Evolutionary conservation across 345 rosid genomes (phyloP).

Genomic region (Brassica cretica): DNA sequence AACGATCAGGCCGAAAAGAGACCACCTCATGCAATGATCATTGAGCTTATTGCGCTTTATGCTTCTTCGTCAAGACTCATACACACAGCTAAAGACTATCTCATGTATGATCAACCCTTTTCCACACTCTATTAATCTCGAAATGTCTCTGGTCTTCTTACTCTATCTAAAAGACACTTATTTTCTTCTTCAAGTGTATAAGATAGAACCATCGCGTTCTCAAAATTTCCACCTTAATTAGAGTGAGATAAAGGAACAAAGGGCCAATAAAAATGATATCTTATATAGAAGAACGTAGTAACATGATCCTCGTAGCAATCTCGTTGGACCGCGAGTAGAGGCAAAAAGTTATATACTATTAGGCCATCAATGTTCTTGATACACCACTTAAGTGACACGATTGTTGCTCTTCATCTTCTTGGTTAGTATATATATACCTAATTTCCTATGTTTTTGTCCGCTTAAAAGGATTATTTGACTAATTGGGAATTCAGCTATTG

Average conservation of each 20-base stretch:
- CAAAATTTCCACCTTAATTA: constrained; percentile 4
- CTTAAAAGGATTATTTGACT: background rate
- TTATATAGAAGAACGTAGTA: constrained; percentile 36
- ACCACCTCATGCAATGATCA: no score
- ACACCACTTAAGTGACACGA: constrained; percentile 55
- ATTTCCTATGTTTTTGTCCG: background rate
- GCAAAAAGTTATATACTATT: constrained; percentile 59
- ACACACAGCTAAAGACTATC: constrained; percentile 49
- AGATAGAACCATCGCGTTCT: constrained; percentile 20
- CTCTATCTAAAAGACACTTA: constrained; percentile 10
- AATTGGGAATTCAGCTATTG: background rate
- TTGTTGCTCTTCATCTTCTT: constrained; percentile 73
- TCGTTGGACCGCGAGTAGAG: constrained; percentile 59
- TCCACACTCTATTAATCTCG: constrained; percentile 31
- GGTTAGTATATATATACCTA: constrained; percentile 42
- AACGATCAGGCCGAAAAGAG: no score
- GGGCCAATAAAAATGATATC: constrained; percentile 43
- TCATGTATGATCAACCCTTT: constrained; percentile 36
- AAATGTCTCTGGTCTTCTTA: constrained; percentile 19
- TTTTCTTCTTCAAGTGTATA: constrained; percentile 16
- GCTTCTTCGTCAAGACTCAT: constrained; percentile 67
- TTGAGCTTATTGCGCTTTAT: constrained; percentile 24
- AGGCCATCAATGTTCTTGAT: constrained; percentile 77
- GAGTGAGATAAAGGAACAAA: constrained; percentile 2
- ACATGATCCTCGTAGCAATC: constrained; percentile 71